Percentiles rank a stretch among this genome's conserved stretches.
These are phyloP conservation scores for Tuber borchii DNA, from an alignment of 495 filamentous ascomycete species.

Conservation along the genomic window DNA sequence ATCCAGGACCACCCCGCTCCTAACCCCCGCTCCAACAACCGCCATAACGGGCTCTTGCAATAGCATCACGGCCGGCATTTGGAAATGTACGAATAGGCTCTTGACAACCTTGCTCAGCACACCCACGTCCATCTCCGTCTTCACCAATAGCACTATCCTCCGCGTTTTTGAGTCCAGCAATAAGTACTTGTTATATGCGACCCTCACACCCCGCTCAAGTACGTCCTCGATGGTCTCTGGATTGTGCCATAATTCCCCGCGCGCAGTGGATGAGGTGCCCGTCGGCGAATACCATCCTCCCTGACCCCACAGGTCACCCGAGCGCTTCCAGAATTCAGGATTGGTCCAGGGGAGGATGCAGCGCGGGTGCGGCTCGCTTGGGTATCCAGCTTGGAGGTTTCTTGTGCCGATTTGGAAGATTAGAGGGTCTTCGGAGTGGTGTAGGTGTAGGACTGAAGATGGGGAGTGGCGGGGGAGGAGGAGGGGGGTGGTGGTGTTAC, in stretches of 20 bases:
- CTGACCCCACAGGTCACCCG: constrained; percentile 54
- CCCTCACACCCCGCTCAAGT: constrained; percentile 73
- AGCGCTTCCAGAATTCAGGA: constrained; percentile 60
- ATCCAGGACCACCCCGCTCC: constrained; percentile 75
- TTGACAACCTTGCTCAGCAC: constrained; percentile 67
- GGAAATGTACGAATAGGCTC: constrained; percentile 70
- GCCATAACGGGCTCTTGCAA: constrained; percentile 65
- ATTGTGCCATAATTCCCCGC: constrained; percentile 72
- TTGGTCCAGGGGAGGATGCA: constrained; percentile 64
- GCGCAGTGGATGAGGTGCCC: neutral
- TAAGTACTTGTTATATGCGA: constrained; percentile 78
- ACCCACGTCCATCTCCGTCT: constrained; percentile 69
- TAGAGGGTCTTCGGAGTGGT: constrained; percentile 74
- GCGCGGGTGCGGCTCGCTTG: constrained; percentile 68
- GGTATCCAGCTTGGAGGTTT: constrained; percentile 75
- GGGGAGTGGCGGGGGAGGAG: constrained; percentile 60
- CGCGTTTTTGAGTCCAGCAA: constrained; percentile 71
- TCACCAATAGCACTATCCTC: constrained; percentile 63
- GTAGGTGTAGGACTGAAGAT: constrained; percentile 65
- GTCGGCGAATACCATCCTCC: neutral
- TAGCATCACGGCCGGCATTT: constrained; percentile 72
- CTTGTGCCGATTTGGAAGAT: constrained; percentile 77
- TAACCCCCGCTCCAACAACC: constrained; percentile 70
- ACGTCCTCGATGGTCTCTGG: constrained; percentile 78
- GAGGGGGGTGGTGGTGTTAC: constrained; percentile 50